A percentile compares a stretch with the other conserved stretches of the same genome.
Evolutionary conservation across 2,329 filamentous ascomycete genomes (phyloP).

Genomic region (Drechslerella coelobrocha): DNA sequence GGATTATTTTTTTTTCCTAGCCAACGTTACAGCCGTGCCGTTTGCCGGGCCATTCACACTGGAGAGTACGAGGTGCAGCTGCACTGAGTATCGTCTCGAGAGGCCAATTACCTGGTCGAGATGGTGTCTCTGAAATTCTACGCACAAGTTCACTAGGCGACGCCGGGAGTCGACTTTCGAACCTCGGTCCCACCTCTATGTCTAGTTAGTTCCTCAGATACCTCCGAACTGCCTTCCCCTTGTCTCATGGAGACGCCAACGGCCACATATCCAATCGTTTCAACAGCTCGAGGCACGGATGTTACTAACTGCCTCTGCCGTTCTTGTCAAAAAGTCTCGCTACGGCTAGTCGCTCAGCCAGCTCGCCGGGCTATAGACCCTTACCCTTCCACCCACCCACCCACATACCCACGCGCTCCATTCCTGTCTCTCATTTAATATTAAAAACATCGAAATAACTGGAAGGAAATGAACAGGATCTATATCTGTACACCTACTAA

Average conservation of each 20-base stretch:
- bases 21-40: conserved; percentile 19
- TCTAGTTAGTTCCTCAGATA: conserved; percentile 41
- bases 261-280: conserved; percentile 43
- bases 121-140: conserved; percentile 32
- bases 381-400: conserved; percentile 26
- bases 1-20: conserved; percentile 18
- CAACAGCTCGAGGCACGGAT: conserved; percentile 11
- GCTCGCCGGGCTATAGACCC: background rate
- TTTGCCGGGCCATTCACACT: conserved; percentile 20
- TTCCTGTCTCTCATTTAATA: background rate
- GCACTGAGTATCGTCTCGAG: background rate
- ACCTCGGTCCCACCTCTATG: background rate
- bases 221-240: conserved; percentile 6
- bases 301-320: background rate
- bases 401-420: conserved; percentile 1
- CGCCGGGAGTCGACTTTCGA: background rate
- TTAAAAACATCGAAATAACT: conserved; percentile 12
- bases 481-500: conserved; percentile 34
- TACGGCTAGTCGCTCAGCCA: background rate
- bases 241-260: conserved; percentile 21
- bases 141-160: conserved; percentile 12
- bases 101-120: conserved; percentile 13
- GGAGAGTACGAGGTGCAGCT: background rate
- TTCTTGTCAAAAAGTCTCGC: background rate
- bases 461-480: conserved; percentile 30